A percentile compares a stretch with the other conserved stretches of the same genome.
Conservation (phyloP, 768 basidiomycete species). For the Termitomyces sp. region DNA sequence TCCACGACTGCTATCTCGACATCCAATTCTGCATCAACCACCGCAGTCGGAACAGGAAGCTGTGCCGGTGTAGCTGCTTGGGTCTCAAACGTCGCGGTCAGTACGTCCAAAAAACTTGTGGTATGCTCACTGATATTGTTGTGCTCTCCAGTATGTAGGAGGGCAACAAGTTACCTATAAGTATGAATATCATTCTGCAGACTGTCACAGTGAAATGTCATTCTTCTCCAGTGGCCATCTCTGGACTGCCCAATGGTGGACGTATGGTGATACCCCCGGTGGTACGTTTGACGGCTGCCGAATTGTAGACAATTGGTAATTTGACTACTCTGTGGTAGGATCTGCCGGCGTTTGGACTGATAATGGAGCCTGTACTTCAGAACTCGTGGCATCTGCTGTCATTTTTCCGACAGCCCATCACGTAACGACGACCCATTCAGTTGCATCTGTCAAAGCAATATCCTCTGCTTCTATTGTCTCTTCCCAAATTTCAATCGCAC, state of each 20-base stretch:
- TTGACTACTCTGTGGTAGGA: conserved; percentile 11
- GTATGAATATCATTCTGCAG: conserved; percentile 20
- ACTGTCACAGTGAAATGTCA: not conserved
- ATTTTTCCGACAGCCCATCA: not conserved
- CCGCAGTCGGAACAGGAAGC: conserved; percentile 17
- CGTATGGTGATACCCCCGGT: conserved; percentile 25
- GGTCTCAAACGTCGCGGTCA: conserved; percentile 29
- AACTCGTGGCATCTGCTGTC: not conserved
- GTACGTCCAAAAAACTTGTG: conserved; percentile 9
- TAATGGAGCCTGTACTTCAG: conserved; percentile 22
- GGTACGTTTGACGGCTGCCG: conserved; percentile 12
- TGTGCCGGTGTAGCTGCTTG: conserved; percentile 40
- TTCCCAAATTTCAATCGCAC: not conserved
- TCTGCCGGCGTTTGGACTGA: conserved; percentile 29
- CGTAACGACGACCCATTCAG: not conserved
- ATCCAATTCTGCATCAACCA: conserved; percentile 8
- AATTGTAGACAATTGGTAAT: not conserved
- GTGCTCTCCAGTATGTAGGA: conserved; percentile 30
- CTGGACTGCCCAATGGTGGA: conserved; percentile 49
- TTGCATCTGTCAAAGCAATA: not conserved
- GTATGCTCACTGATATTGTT: not conserved
- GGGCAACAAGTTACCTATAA: conserved; percentile 34
- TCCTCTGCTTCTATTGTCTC: not conserved
- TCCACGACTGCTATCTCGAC: conserved; percentile 6
- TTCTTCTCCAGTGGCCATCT: conserved; percentile 32